phyloP scores from a whole-genome alignment of 2,329 filamentous ascomycete genomes.

The Xylaria polymorpha region DNA sequence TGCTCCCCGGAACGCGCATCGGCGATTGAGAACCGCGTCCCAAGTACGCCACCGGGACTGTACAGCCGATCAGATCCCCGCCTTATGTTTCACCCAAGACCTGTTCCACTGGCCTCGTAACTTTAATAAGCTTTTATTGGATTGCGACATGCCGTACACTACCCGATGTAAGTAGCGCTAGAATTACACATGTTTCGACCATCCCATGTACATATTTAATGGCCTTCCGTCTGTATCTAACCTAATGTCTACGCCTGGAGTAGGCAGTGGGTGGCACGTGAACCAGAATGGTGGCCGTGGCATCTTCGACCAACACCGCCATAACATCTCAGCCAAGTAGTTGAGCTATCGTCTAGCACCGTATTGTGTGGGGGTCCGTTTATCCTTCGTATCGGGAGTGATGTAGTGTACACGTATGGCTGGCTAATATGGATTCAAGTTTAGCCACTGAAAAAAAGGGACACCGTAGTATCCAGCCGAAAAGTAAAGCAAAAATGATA shows the following conservation, averaged over 20 bases:
- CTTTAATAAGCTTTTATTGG: slow-evolving; percentile 5
- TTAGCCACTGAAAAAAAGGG: slow-evolving; percentile 7
- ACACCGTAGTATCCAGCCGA: slow-evolving; percentile 1
- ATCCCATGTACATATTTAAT: neutral
- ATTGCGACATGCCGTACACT: neutral
- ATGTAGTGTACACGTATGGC: slow-evolving; percentile 30
- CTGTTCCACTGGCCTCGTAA: neutral
- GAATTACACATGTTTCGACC: neutral
- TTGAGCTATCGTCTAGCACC: neutral
- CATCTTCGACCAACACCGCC: neutral
- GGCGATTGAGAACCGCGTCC: neutral
- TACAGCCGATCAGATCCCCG: neutral
- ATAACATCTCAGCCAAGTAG: slow-evolving; percentile 8
- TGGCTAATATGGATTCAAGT: slow-evolving; percentile 10
- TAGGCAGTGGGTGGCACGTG: slow-evolving; percentile 2
- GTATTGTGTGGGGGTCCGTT: neutral
- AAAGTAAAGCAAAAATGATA: slow-evolving; percentile 21
- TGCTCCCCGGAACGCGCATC: neutral
- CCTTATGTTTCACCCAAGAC: neutral
- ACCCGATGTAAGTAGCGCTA: neutral
- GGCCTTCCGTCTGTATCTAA: slow-evolving; percentile 5
- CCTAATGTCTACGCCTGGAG: neutral
- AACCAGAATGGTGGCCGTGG: slow-evolving; percentile 8
- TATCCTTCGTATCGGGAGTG: slow-evolving; percentile 1
- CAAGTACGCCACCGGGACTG: neutral